Percentiles rank a stretch among this genome's conserved stretches.
phyloP scores from a whole-genome alignment of 345 rosid species.

The Xanthoceras sorbifolium region DNA sequence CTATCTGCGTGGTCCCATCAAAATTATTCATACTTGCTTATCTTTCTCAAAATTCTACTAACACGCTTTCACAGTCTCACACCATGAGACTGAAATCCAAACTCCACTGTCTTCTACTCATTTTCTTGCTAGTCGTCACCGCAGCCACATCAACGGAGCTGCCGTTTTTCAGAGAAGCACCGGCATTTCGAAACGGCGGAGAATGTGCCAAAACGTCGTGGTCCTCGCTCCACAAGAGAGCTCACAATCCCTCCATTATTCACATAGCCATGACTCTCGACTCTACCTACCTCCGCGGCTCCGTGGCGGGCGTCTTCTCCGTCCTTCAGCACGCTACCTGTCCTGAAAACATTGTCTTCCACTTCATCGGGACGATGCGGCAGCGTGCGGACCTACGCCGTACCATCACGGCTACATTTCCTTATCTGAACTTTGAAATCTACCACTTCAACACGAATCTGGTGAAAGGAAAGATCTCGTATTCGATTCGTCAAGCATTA shows the following conservation, averaged over 20 bases:
- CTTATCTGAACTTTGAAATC: conserved; percentile 66
- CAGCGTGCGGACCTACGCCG: conserved; percentile 57
- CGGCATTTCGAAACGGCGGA: conserved; percentile 71
- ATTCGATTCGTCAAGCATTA: conserved; percentile 70
- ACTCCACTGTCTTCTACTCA: not conserved
- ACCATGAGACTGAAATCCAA: not conserved
- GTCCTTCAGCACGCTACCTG: conserved; percentile 83
- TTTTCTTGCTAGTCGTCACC: conserved; percentile 14
- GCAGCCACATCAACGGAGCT: conserved; percentile 25
- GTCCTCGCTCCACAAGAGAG: conserved; percentile 27
- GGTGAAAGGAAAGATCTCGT: conserved; percentile 69
- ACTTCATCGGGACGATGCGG: conserved; percentile 63
- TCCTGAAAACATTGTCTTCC: conserved; percentile 85
- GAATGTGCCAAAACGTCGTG: conserved; percentile 50
- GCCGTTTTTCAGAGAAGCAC: conserved; percentile 62
- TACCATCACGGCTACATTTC: conserved; percentile 62
- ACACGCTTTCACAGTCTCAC: not conserved
- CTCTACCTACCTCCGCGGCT: conserved; percentile 84
- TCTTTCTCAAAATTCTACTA: not conserved
- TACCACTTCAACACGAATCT: conserved; percentile 69
- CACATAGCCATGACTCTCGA: conserved; percentile 91
- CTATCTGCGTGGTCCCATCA: not conserved
- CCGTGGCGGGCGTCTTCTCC: conserved; percentile 82
- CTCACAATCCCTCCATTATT: conserved; percentile 43
- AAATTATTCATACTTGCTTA: not conserved